Conservation (phyloP, 2,329 filamentous ascomycete species). For the Gnomoniopsis smithogilvyi region DNA sequence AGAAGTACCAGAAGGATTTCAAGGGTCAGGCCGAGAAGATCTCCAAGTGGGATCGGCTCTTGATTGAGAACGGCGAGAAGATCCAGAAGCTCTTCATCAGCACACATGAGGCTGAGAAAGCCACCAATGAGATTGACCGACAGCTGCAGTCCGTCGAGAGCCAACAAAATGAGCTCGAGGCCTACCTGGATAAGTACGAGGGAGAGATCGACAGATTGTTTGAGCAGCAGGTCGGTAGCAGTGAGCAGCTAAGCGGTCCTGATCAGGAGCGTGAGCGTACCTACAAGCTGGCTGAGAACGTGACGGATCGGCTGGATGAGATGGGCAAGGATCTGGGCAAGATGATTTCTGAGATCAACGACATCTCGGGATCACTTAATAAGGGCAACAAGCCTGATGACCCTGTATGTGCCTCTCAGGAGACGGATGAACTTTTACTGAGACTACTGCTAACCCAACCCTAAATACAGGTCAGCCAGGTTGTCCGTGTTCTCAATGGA, state of each 20-base stretch:
- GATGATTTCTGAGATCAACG: slow-evolving; percentile 99
- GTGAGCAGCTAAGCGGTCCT: slow-evolving; percentile 76
- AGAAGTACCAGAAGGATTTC: slow-evolving; percentile 96
- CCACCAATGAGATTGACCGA: slow-evolving; percentile 89
- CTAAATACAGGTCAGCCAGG: slow-evolving; percentile 72
- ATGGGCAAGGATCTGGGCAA: slow-evolving; percentile 89
- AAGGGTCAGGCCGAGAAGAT: slow-evolving; percentile 85
- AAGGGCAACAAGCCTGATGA: slow-evolving; percentile 87
- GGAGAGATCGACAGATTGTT: slow-evolving; percentile 88
- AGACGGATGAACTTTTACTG: not conserved
- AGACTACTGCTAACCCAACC: slow-evolving; percentile 23
- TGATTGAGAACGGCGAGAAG: slow-evolving; percentile 93
- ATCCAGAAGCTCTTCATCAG: slow-evolving; percentile 90
- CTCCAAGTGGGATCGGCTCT: slow-evolving; percentile 83
- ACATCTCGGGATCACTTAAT: slow-evolving; percentile 82
- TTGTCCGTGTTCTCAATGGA: slow-evolving; percentile 90
- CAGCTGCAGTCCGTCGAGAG: slow-evolving; percentile 87
- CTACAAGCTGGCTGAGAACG: slow-evolving; percentile 92
- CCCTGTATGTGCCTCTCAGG: slow-evolving; percentile 58
- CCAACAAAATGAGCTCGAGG: slow-evolving; percentile 85
- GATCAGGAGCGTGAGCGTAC: slow-evolving; percentile 95
- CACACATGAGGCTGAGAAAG: slow-evolving; percentile 90
- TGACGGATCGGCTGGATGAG: slow-evolving; percentile 85
- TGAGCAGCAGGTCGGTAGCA: slow-evolving; percentile 69
- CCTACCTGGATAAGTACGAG: slow-evolving; percentile 89